Evolutionary conservation across 345 rosid species (phyloP).

Genomic region (Salix brachista): DNA sequence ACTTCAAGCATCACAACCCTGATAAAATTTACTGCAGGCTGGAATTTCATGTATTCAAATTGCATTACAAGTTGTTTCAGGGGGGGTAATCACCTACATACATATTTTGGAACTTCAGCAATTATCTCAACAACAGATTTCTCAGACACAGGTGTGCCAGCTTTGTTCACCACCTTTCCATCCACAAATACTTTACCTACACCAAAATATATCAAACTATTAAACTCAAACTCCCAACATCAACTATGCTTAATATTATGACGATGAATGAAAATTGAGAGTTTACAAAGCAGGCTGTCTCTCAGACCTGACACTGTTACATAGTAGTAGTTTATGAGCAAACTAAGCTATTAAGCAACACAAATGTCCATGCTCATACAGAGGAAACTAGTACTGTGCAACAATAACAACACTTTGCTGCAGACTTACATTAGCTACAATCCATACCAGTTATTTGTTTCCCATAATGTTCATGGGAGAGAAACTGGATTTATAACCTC

Average conservation of each 20-base stretch:
- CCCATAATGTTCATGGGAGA: background rate
- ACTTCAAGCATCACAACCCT: background rate
- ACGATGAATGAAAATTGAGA: background rate
- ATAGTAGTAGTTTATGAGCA: too few relatives aligned
- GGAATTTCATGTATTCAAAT: conserved; percentile 5
- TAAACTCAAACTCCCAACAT: background rate
- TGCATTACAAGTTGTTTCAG: conserved; percentile 12
- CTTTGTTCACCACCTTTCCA: conserved; percentile 80
- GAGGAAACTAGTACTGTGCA: background rate
- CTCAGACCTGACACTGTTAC: background rate
- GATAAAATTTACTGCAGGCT: background rate
- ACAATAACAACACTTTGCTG: background rate
- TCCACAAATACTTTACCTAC: conserved; percentile 86
- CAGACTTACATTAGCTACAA: background rate
- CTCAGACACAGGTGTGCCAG: conserved; percentile 76
- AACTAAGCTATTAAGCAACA: background rate
- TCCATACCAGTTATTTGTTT: background rate
- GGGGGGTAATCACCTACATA: conserved; percentile 89
- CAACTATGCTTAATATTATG: background rate
- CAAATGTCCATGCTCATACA: background rate
- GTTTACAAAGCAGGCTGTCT: background rate
- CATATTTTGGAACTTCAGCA: conserved; percentile 88
- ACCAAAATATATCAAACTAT: conserved; percentile 9
- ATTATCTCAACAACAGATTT: conserved; percentile 62
- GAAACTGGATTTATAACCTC: background rate